Percentiles rank a stretch among this genome's conserved stretches.
Evolutionary conservation across 2,329 filamentous ascomycete genomes (phyloP).

Genomic region (Fusarium pilosicola): DNA sequence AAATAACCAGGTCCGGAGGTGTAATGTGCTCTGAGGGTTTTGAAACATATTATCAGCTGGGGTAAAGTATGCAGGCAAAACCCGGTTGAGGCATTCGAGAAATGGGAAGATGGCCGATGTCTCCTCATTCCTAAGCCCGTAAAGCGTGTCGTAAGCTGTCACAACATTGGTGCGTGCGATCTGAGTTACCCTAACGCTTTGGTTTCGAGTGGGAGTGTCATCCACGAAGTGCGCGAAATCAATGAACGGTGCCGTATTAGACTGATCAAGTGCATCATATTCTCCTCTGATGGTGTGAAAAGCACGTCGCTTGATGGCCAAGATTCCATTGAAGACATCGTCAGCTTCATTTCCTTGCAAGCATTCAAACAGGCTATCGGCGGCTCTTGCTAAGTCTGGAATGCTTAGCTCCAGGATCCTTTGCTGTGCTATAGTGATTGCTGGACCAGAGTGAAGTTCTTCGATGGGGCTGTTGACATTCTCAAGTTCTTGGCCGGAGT

Average conservation of each 20-base stretch:
- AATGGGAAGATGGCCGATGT: conserved; percentile 38
- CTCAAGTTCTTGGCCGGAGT: conserved; percentile 10
- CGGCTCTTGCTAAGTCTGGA: conserved; percentile 41
- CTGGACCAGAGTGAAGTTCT: not conserved
- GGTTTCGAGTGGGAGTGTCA: not conserved
- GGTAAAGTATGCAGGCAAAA: conserved; percentile 46
- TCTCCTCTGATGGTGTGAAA: conserved; percentile 42
- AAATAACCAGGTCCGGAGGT: conserved; percentile 51
- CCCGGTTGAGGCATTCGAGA: conserved; percentile 46
- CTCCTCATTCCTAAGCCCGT: conserved; percentile 10
- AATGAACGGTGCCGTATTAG: conserved; percentile 41
- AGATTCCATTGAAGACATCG: conserved; percentile 36
- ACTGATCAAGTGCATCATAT: conserved; percentile 35
- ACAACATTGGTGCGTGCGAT: conserved; percentile 51
- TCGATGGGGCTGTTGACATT: not conserved
- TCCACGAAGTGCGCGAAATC: conserved; percentile 35
- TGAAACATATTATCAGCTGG: conserved; percentile 21
- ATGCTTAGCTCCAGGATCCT: conserved; percentile 42
- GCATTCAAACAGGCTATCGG: conserved; percentile 43
- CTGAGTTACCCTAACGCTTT: conserved; percentile 8
- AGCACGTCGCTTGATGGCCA: conserved; percentile 42
- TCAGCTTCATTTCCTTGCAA: conserved; percentile 27
- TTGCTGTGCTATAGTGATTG: conserved; percentile 26
- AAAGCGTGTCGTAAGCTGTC: conserved; percentile 46
- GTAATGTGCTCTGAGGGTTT: conserved; percentile 44